phyloP scores from a whole-genome alignment of 148 eudicot species.

The Bassia scoparia region DNA sequence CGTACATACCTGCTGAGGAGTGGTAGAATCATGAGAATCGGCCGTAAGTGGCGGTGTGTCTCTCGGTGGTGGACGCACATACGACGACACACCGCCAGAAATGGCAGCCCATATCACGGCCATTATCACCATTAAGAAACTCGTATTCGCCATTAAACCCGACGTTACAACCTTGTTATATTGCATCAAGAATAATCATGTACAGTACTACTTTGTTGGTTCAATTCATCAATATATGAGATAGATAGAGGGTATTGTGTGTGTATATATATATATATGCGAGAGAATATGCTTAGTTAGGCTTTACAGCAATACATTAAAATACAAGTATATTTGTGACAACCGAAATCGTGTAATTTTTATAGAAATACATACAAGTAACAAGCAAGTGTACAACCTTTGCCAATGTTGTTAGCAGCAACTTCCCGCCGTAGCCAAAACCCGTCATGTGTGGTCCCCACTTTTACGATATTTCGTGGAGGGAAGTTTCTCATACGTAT shows the following conservation, averaged over 20 bases:
- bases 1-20: constrained; percentile 37
- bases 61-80: constrained; percentile 23
- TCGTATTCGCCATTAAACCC: background rate
- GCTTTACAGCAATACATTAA: background rate
- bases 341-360: background rate
- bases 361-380: no score
- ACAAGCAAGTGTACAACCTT: no score
- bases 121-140: background rate
- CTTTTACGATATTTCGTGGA: background rate
- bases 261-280: background rate
- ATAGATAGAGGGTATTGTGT: no score
- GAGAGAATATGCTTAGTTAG: background rate
- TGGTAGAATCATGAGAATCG: constrained; percentile 8
- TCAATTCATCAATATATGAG: no score
- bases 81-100: constrained; percentile 9
- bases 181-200: background rate
- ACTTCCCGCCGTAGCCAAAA: background rate
- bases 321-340: background rate
- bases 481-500: background rate
- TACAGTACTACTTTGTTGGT: no score
- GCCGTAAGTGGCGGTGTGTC: background rate
- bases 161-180: background rate
- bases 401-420: background rate
- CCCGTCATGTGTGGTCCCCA: background rate
- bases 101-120: background rate